Evolutionary conservation across 805 yeast genomes (phyloP), one percentile per base, ranked within the genome.

Genomic region (Saccharomycopsis sp.): DNA sequence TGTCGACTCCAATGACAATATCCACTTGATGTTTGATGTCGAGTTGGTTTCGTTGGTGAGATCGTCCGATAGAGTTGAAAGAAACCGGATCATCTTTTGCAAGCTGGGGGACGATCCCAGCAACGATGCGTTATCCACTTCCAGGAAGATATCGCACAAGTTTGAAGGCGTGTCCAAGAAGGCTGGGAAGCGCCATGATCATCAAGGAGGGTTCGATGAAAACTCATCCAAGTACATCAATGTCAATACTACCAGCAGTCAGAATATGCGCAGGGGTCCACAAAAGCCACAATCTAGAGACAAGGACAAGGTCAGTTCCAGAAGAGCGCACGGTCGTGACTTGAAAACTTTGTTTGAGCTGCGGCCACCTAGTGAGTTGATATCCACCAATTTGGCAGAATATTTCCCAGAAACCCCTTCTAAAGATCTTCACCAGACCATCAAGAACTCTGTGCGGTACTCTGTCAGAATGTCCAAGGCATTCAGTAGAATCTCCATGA

Each of bases 291-390:
- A 25, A 9, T n/a, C 12, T n/a, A 25, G 27, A 25, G n/a, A 25
- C 19, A 22, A 12, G 19, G 25, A 39, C 13, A 39, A 38, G 36
- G 32, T 30, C 18, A 33, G 19, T 26, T 16, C 36, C 30, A 39
- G 34, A 26, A 31, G 37, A 18, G n/a, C n/a, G n/a, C n/a, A n/a
- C n/a, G n/a, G n/a, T n/a, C n/a, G 58, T 49, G 37, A 48, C 12
- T 22, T 41, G 22, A 44, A 48, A 30, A 52, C 60, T 2, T 56
- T 83, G 45, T 79, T 80, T 58, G 94, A 94, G 18, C 95, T 85
- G 58, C 69, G 98, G 53, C 98, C 98, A 5, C 88, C 97, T 1
- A 79, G 92, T 45, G 94, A 86, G 55, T 71, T 88, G 51, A 92
- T 89, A 46, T 84, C 96, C 1, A 77, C 88, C 2, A 86, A 89